phyloP scores from a whole-genome alignment of 495 filamentous ascomycete species.

The Penicillium cinerascens region DNA sequence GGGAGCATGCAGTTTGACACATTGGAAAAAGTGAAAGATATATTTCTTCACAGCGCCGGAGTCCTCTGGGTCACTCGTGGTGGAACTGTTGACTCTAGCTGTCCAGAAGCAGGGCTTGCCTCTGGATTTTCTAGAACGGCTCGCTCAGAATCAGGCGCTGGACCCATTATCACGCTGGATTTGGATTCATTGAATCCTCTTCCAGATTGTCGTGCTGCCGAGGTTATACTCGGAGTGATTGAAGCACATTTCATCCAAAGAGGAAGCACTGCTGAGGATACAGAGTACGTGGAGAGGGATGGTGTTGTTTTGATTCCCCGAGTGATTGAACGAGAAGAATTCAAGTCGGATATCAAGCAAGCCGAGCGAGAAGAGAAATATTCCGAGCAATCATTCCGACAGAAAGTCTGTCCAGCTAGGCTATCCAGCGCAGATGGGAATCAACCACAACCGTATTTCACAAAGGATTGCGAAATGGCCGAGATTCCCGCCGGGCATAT shows the following conservation, averaged over 20 bases:
- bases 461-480: not conserved
- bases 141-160: constrained; percentile 27
- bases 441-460: constrained; percentile 4
- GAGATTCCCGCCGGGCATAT: constrained; percentile 19
- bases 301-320: constrained; percentile 24
- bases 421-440: not conserved
- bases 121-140: constrained; percentile 31
- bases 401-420: constrained; percentile 6
- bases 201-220: not conserved
- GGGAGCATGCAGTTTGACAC: not conserved
- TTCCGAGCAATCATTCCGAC: constrained; percentile 11
- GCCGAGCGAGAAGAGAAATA: not conserved
- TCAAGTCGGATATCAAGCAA: constrained; percentile 9
- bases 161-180: constrained; percentile 27
- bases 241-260: constrained; percentile 8
- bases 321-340: constrained; percentile 9
- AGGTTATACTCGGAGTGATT: constrained; percentile 17
- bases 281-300: constrained; percentile 23
- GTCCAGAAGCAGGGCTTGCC: constrained; percentile 22
- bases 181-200: constrained; percentile 14
- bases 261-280: constrained; percentile 5
- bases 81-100: constrained; percentile 7
- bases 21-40: constrained; percentile 19
- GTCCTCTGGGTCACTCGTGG: constrained; percentile 30
- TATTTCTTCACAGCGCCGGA: constrained; percentile 19